These are phyloP conservation scores for Exophiala xenobiotica DNA, from an alignment of 2,329 filamentous ascomycete species.

Conservation along the genomic window DNA sequence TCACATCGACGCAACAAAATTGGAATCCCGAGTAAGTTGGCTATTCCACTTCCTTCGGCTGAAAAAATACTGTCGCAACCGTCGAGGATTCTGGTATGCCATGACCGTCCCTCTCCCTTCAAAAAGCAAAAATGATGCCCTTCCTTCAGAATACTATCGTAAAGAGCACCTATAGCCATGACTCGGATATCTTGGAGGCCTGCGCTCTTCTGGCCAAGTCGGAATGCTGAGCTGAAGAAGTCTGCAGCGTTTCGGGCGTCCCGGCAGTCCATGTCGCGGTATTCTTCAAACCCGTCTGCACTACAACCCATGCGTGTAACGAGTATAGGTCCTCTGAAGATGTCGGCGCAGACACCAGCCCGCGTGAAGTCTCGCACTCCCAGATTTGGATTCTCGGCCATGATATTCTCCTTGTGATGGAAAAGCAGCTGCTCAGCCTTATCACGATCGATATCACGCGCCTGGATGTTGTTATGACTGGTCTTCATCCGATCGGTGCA, in stretches of 20 bases:
- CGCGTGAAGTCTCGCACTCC: neutral
- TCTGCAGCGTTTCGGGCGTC: conserved; percentile 1
- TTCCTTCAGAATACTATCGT: neutral
- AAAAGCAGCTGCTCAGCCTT: neutral
- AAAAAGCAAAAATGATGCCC: no score
- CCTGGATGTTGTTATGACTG: neutral
- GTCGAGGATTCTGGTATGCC: no score
- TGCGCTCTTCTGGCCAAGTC: neutral
- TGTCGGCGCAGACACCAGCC: neutral
- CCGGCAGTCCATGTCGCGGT: neutral
- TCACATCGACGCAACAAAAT: conserved; percentile 1
- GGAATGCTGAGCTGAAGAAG: conserved; percentile 2
- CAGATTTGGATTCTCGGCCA: neutral
- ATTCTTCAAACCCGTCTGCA: no score
- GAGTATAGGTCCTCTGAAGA: conserved; percentile 1
- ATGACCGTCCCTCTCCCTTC: no score
- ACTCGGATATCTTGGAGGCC: neutral
- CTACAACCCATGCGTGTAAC: neutral
- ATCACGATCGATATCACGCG: neutral
- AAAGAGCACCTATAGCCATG: no score
- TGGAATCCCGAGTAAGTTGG: conserved; percentile 9
- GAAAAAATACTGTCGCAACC: conserved; percentile 9
- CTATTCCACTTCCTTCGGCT: conserved; percentile 1
- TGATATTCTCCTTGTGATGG: neutral
- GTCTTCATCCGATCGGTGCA: neutral